Evolutionary conservation across 2,329 filamentous ascomycete species (phyloP), one percentile per base, ranked within the genome.

Genomic region (Cytospora mali): DNA sequence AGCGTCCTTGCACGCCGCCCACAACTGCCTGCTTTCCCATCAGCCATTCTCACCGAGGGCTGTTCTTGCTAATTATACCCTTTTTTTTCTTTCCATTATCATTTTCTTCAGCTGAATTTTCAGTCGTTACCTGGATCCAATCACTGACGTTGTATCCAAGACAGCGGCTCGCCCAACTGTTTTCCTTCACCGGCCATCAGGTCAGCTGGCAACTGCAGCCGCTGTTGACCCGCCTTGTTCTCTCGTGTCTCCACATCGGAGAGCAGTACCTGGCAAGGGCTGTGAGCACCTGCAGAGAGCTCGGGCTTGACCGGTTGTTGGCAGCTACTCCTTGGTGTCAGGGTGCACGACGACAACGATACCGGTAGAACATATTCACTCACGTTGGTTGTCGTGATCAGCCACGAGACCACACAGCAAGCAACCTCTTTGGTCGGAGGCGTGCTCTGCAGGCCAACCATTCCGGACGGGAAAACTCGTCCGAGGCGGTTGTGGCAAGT

Each of bases 131-230:
- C 48, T 28, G 59, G 35, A 53, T 62, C 52, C 48, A 55, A 51
- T 59, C 31, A 56, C 63, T 65, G 55, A 65, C 56, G 55, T 65
- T 55, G 63, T 56, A 60, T 60, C 50, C 56, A 60, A 48, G 46
- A 60, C 57, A 61, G 61, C 48, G 61, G 50, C 56, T 62, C 57
- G 53, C 46, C 54, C 35, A 35, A 53, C 48, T 57, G n/a, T 49
- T 48, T 29, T 53, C 53, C 48, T 57, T 65, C 53, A 65, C 63
- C 63, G 56, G 60, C 54, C 55, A 35, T 50, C 42, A 53, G 53
- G 48, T 55, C 33, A 33, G 35, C 51, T 62, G 18, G 42, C 62
- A 59, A 57, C 51, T 58, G 46, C 55, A 52, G 55, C 39, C 27
- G 51, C 21, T 53, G 11, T 51, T 49, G 49, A 57, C 51, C 60